Evolutionary conservation across 768 basidiomycete genomes (phyloP).

Genomic region (Termitomyces eurrhizus): DNA sequence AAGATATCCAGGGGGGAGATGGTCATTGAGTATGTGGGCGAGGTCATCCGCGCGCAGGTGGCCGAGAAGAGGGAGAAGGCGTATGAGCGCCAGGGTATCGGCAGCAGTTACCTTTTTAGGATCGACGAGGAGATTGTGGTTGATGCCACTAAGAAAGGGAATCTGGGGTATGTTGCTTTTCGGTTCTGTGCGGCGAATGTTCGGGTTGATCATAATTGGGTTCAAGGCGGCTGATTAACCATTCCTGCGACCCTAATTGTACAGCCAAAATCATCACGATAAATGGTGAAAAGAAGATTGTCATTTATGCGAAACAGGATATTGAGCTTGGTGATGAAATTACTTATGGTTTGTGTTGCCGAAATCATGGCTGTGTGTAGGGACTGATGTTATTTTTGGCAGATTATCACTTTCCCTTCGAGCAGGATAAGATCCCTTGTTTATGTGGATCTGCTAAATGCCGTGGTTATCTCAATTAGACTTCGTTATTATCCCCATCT

Average conservation of each 20-base stretch:
- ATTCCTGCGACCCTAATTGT: slow-evolving; percentile 95
- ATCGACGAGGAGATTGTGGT: slow-evolving; percentile 98
- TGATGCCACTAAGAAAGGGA: slow-evolving; percentile 98
- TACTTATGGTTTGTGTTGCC: slow-evolving; percentile 74
- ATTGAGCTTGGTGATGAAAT: slow-evolving; percentile 98
- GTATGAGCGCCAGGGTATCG: slow-evolving; percentile 96
- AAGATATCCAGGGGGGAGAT: slow-evolving; percentile 91
- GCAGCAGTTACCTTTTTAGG: slow-evolving; percentile 95
- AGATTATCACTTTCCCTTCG: slow-evolving; percentile 99
- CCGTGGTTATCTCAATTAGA: slow-evolving; percentile 94
- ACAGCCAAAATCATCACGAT: slow-evolving; percentile 90
- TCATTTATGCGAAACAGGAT: slow-evolving; percentile 96
- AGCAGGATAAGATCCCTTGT: slow-evolving; percentile 96
- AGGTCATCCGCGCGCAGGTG: slow-evolving; percentile 91
- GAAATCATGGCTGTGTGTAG: neutral
- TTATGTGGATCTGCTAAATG: slow-evolving; percentile 88
- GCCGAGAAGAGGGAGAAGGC: slow-evolving; percentile 97
- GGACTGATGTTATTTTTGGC: slow-evolving; percentile 5
- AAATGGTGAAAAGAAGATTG: slow-evolving; percentile 94
- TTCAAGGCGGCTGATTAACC: slow-evolving; percentile 91
- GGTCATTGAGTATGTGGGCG: slow-evolving; percentile 99
- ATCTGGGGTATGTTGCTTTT: slow-evolving; percentile 76
- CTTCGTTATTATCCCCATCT: slow-evolving; percentile 2
- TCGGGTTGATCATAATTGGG: slow-evolving; percentile 8
- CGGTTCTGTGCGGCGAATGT: slow-evolving; percentile 4